A percentile compares a stretch with the other conserved stretches of the same genome.
phyloP scores from a whole-genome alignment of 768 basidiomycete genomes.

The Tricholoma terreum region DNA sequence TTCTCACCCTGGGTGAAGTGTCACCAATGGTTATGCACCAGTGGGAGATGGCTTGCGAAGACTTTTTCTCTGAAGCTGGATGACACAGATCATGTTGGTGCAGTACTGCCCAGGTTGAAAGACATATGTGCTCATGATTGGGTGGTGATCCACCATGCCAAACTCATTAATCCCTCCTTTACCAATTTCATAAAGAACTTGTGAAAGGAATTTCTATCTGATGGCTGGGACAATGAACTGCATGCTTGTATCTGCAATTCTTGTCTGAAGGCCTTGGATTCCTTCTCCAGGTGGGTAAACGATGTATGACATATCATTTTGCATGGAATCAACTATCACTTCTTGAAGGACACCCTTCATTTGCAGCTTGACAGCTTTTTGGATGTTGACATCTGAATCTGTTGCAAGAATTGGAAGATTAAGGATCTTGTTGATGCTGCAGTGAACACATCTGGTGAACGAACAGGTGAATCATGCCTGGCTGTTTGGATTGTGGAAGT shows the following conservation, averaged over 20 bases:
- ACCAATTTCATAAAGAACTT: neutral
- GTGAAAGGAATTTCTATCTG: too few species aligned
- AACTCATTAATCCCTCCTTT: neutral
- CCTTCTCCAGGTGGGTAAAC: neutral
- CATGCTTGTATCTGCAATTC: neutral
- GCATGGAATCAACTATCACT: neutral
- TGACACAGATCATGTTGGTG: neutral
- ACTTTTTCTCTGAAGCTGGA: neutral
- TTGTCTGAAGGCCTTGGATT: neutral
- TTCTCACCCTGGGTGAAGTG: neutral
- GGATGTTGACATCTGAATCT: neutral
- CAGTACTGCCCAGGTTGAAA: too few species aligned
- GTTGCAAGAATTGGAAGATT: neutral
- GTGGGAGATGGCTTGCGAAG: neutral
- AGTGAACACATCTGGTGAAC: neutral
- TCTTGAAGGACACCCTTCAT: neutral
- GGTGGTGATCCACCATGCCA: too few species aligned
- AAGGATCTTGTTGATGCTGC: neutral
- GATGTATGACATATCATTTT: neutral
- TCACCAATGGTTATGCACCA: too few species aligned
- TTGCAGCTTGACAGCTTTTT: neutral
- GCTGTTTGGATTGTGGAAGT: neutral
- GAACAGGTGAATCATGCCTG: neutral
- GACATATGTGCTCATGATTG: too few species aligned
- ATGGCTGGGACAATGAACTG: neutral